Percentiles rank a stretch among this genome's conserved stretches.
phyloP scores from a whole-genome alignment of 306 rosid species.

The Prunus kanzakura region DNA sequence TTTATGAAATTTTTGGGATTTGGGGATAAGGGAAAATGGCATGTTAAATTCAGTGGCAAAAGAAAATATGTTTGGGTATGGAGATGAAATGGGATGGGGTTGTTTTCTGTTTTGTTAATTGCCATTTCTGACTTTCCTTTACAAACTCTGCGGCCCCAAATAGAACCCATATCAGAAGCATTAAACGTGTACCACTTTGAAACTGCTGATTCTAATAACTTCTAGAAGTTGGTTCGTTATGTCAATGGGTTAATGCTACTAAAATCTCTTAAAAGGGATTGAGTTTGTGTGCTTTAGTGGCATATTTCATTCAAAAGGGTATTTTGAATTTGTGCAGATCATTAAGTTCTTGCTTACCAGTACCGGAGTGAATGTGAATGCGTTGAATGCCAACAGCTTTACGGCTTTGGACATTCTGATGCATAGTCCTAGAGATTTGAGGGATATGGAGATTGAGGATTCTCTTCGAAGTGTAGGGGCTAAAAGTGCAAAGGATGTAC shows the following conservation, averaged over 20 bases:
- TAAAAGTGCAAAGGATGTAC: constrained; percentile 5
- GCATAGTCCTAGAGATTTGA: constrained; percentile 27
- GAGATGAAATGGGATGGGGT: neutral
- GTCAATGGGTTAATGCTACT: neutral
- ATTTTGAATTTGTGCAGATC: constrained; percentile 20
- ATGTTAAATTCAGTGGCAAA: neutral
- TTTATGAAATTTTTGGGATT: neutral
- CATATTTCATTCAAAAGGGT: neutral
- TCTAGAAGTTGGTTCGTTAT: neutral
- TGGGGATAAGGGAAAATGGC: neutral
- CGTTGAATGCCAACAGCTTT: constrained; percentile 15
- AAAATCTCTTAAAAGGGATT: neutral
- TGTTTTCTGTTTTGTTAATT: neutral
- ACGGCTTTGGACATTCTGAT: constrained; percentile 32
- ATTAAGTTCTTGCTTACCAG: constrained; percentile 11
- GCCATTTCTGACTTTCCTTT: neutral
- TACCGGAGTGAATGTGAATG: constrained; percentile 22
- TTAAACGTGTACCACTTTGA: neutral
- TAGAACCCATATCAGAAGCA: neutral
- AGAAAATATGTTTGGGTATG: neutral
- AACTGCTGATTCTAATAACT: neutral
- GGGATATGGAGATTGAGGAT: constrained; percentile 24
- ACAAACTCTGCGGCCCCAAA: neutral
- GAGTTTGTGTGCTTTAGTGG: neutral
- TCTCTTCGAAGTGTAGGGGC: constrained; percentile 17